A percentile compares a stretch with the other conserved stretches of the same genome.
phyloP scores from a whole-genome alignment of 83 land plant species.

The Diphasiastrum complanatum region DNA sequence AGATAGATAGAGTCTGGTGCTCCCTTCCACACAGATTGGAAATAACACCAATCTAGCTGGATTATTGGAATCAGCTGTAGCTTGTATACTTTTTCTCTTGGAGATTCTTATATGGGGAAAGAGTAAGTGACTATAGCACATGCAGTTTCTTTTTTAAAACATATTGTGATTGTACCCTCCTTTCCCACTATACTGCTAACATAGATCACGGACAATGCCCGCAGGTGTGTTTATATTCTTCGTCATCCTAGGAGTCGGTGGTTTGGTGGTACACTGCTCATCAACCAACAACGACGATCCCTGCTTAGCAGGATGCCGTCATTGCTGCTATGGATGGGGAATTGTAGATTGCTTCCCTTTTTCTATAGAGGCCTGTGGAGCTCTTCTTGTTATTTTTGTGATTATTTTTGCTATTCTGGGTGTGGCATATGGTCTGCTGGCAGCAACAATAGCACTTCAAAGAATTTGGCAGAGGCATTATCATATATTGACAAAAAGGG shows the following conservation, averaged over 20 bases:
- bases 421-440: slow-evolving; percentile 84
- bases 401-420: slow-evolving; percentile 84
- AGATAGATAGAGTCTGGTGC: too few species aligned
- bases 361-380: slow-evolving; percentile 90
- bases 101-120: too few species aligned
- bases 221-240: slow-evolving; percentile 77
- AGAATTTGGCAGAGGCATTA: slow-evolving; percentile 94
- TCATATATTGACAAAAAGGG: slow-evolving; percentile 84
- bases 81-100: too few species aligned
- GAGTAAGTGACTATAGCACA: too few species aligned
- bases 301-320: slow-evolving; percentile 68
- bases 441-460: slow-evolving; percentile 85
- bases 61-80: too few species aligned
- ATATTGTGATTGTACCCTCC: too few species aligned
- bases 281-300: slow-evolving; percentile 51
- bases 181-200: too few species aligned
- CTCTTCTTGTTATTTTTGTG: slow-evolving; percentile 67
- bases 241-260: slow-evolving; percentile 73
- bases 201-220: too few species aligned
- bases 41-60: too few species aligned
- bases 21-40: too few species aligned
- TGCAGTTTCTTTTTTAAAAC: too few species aligned
- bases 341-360: slow-evolving; percentile 87
- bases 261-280: slow-evolving; percentile 72
- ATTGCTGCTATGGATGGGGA: slow-evolving; percentile 87